Percentiles rank a stretch among this genome's conserved stretches.
Conservation (phyloP, 495 filamentous ascomycete genomes). For the Trichoderma gamsii region DNA sequence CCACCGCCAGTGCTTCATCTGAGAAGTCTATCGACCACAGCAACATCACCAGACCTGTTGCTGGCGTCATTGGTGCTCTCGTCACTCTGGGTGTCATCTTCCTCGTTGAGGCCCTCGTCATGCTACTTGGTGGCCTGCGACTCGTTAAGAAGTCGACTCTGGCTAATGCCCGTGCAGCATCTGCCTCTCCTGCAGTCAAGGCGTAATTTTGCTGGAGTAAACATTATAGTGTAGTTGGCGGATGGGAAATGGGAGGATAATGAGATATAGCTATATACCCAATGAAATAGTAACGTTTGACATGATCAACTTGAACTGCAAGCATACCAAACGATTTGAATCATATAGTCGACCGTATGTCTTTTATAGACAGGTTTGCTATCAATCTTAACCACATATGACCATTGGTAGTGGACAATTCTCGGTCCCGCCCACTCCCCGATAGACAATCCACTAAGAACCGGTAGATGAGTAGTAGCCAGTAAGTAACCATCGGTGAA, state of each 20-base stretch:
- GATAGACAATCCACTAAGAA: too few species aligned
- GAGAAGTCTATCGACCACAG: constrained; percentile 15
- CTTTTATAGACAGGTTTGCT: too few species aligned
- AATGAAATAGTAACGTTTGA: background rate
- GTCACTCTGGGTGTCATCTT: constrained; percentile 43
- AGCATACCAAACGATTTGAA: too few species aligned
- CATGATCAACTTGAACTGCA: too few species aligned
- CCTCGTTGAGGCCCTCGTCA: constrained; percentile 34
- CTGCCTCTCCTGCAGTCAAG: constrained; percentile 7
- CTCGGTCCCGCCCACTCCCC: too few species aligned
- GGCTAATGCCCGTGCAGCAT: background rate
- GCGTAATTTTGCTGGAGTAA: constrained; percentile 1
- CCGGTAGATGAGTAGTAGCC: too few species aligned
- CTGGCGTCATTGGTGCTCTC: constrained; percentile 45
- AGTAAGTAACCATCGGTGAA: background rate
- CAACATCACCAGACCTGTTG: constrained; percentile 44
- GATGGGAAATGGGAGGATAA: background rate
- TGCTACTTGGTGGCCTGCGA: constrained; percentile 31
- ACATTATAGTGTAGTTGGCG: background rate
- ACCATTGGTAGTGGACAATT: too few species aligned
- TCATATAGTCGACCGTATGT: too few species aligned
- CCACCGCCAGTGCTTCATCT: constrained; percentile 18
- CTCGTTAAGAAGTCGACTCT: constrained; percentile 28
- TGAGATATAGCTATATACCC: background rate
- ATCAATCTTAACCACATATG: too few species aligned